Evolutionary conservation across 2,329 filamentous ascomycete species (phyloP).

Genomic region (Penicillium sp.): DNA sequence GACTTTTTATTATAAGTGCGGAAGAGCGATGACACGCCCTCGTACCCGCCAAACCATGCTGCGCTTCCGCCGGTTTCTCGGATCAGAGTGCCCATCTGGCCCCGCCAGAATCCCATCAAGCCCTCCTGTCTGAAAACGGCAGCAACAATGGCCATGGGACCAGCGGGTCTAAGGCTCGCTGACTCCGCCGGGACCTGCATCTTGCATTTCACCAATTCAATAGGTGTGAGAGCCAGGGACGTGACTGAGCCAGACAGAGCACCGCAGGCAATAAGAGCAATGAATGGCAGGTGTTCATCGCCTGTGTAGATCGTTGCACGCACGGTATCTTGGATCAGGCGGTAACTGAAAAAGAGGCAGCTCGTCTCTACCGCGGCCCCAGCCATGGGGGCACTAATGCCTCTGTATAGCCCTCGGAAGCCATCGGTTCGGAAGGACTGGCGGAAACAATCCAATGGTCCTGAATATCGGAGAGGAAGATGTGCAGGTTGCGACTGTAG

Average conservation of each 20-base stretch:
- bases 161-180: conserved; percentile 48
- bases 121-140: conserved; percentile 81
- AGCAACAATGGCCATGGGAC: conserved; percentile 67
- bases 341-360: conserved; percentile 88
- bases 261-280: conserved; percentile 72
- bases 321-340: conserved; percentile 59
- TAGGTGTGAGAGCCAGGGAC: conserved; percentile 84
- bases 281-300: conserved; percentile 63
- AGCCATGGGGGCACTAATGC: conserved; percentile 83
- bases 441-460: conserved; percentile 88
- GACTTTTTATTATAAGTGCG: conserved; percentile 45
- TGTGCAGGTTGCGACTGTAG: conserved; percentile 92
- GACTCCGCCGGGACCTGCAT: conserved; percentile 70
- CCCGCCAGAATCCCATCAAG: conserved; percentile 85
- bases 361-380: conserved; percentile 91
- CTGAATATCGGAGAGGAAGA: conserved; percentile 74
- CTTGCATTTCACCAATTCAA: conserved; percentile 97
- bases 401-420: conserved; percentile 78
- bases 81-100: conserved; percentile 87
- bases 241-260: conserved; percentile 85
- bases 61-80: conserved; percentile 89
- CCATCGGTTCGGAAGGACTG: conserved; percentile 79
- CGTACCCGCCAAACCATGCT: conserved; percentile 92
- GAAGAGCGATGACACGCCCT: conserved; percentile 71
- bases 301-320: conserved; percentile 60